Evolutionary conservation across 2,329 filamentous ascomycete species (phyloP), one percentile per base, ranked within the genome.

Genomic region (Scopulariopsis brevicaulis): DNA sequence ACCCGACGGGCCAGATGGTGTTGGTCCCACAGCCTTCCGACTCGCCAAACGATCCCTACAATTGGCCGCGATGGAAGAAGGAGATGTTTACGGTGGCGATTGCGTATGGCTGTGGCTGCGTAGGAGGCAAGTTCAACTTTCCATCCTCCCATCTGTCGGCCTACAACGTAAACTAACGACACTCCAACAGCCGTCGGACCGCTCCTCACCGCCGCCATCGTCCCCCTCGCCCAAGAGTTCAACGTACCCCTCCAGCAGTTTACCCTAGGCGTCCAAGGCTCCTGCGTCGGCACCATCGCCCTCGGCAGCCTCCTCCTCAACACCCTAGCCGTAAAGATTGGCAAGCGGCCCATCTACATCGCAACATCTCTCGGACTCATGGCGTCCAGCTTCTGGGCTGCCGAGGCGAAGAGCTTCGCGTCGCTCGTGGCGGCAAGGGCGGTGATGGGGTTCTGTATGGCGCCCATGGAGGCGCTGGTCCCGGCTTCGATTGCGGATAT

Each of bases 1-100:
- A 68, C 43, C 57, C 62, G 6, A 46, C 57, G 11, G 59, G 59
- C 12, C 46, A 43, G 25, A 72, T 78, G 55, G 69, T 77, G n/a
- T 69, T 80, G n/a, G 71, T 73, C 12, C 78, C 78, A 6, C 74
- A 76, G 59, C 78, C 78, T 11, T 75, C 74, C 10, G 69, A 71
- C 53, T 75, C 73, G 18, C 73, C 73, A 8, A 74, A 77, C 60
- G 76, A 78, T 60, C 76, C 75, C 12, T 69, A 77, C 58, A 77
- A 77, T 63, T 77, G 75, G 75, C 70, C 71, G 34, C 62, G 65
- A 56, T 66, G 68, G 60, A 67, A 65, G 60, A 67, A 67, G 61
- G 62, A 67, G 57, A 61, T 66, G 62, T 74, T 65, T 65, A 73
- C 63, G 53, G 66, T 74, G 54, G 70, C 71, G 18, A 65, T 74